Conservation (phyloP, 306 rosid species). For the Cucumis sativus region DNA sequence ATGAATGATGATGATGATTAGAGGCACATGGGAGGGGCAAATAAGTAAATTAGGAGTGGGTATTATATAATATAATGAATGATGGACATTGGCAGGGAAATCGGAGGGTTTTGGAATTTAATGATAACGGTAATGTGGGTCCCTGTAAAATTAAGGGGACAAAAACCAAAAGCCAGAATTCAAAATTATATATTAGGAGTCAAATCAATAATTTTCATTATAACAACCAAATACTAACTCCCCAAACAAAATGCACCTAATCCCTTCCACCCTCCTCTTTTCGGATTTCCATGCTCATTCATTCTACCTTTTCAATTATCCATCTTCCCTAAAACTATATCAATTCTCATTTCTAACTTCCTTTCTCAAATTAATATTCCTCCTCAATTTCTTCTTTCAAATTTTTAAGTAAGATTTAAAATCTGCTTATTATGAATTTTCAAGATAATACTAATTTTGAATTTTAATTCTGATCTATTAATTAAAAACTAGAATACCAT, state of each 20-base stretch:
- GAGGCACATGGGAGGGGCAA: background rate
- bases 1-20: background rate
- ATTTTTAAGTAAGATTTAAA: too few species aligned
- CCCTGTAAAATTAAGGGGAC: slow-evolving; percentile 10
- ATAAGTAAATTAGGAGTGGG: background rate
- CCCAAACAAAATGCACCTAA: background rate
- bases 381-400: too few species aligned
- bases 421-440: too few species aligned
- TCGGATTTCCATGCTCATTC: background rate
- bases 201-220: background rate
- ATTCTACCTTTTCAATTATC: background rate
- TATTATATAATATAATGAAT: background rate
- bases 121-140: slow-evolving; percentile 29
- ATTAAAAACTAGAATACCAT: too few species aligned
- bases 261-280: background rate
- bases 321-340: background rate
- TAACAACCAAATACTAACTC: background rate
- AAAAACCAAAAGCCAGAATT: background rate
- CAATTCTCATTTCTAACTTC: background rate
- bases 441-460: too few species aligned
- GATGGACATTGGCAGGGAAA: background rate
- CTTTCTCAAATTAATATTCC: background rate
- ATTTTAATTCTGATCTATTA: too few species aligned
- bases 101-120: background rate
- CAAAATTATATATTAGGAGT: background rate